Evolutionary conservation across 1,284 basidiomycete species (phyloP).

Genomic region (Peniophora sp.): DNA sequence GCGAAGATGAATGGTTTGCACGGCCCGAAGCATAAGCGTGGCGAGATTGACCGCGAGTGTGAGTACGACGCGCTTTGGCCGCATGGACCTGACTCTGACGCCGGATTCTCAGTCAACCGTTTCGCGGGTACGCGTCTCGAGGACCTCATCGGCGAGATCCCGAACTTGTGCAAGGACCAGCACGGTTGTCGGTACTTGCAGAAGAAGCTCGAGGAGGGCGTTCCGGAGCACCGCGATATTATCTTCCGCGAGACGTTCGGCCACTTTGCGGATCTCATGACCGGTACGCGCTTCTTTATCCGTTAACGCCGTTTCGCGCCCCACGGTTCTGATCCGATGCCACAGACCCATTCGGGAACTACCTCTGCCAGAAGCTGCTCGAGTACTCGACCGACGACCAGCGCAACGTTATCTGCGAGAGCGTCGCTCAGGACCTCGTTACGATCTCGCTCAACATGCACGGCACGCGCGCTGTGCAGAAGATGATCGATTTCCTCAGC

Average conservation of each 20-base stretch:
- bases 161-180: constrained; percentile 94
- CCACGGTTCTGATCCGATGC: neutral
- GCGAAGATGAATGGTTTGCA: constrained; percentile 83
- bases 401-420: constrained; percentile 94
- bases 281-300: constrained; percentile 41
- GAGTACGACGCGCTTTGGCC: constrained; percentile 17
- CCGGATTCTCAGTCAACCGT: constrained; percentile 64
- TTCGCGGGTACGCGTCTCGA: constrained; percentile 94
- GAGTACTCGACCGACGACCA: constrained; percentile 99
- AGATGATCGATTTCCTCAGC: constrained; percentile 99
- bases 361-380: constrained; percentile 96
- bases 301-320: neutral
- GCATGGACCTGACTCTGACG: neutral
- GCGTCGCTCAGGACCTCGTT: constrained; percentile 94
- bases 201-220: constrained; percentile 97
- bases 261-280: constrained; percentile 99
- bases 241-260: constrained; percentile 98
- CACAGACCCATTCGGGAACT: constrained; percentile 98
- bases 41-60: constrained; percentile 88
- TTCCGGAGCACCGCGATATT: constrained; percentile 94
- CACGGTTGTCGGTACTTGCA: constrained; percentile 98
- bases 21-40: constrained; percentile 88
- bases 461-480: constrained; percentile 97
- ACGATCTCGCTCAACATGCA: constrained; percentile 99
- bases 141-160: constrained; percentile 92